Evolutionary conservation across 2,329 filamentous ascomycete genomes (phyloP).

Genomic region (Elsinoe fawcettii): DNA sequence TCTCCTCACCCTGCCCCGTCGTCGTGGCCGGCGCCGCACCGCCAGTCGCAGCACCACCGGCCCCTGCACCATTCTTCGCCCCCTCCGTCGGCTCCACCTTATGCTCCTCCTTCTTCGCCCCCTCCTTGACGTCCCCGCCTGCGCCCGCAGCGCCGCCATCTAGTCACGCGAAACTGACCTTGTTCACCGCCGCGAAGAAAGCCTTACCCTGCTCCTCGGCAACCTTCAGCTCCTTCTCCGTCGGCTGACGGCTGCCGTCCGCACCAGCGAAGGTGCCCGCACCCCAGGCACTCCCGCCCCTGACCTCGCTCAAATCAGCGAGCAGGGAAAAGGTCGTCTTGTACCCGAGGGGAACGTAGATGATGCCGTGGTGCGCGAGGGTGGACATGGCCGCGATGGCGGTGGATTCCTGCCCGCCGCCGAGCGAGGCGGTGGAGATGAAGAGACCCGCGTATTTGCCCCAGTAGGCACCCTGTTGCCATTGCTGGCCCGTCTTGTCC

Average conservation of each 20-base stretch:
- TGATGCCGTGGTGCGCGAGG: conserved; percentile 84
- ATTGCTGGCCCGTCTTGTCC: conserved; percentile 83
- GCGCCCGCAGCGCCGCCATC: conserved; percentile 47
- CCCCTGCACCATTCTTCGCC: conserved; percentile 16
- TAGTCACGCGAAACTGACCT: conserved; percentile 69
- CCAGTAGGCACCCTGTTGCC: conserved; percentile 57
- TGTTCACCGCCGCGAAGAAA: conserved; percentile 72
- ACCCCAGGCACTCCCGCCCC: conserved; percentile 85
- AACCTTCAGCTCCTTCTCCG: conserved; percentile 64
- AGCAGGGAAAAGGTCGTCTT: conserved; percentile 66
- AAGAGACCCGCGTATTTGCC: conserved; percentile 92
- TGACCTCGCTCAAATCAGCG: conserved; percentile 66
- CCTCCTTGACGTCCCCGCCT: conserved; percentile 15
- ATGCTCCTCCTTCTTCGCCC: conserved; percentile 15
- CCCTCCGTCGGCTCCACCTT: conserved; percentile 15
- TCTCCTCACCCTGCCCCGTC: conserved; percentile 29
- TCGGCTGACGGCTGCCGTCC: conserved; percentile 80
- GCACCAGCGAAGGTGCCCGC: conserved; percentile 76
- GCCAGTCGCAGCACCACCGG: conserved; percentile 15
- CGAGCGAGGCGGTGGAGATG: conserved; percentile 72
- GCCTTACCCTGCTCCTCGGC: conserved; percentile 74
- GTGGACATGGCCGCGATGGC: conserved; percentile 75
- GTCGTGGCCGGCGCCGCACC: conserved; percentile 14
- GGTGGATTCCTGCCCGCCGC: conserved; percentile 91
- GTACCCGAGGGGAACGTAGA: conserved; percentile 94